Evolutionary conservation across 352 stramenopile genomes (phyloP).

Genomic region (Phytophthora cryptogea): DNA sequence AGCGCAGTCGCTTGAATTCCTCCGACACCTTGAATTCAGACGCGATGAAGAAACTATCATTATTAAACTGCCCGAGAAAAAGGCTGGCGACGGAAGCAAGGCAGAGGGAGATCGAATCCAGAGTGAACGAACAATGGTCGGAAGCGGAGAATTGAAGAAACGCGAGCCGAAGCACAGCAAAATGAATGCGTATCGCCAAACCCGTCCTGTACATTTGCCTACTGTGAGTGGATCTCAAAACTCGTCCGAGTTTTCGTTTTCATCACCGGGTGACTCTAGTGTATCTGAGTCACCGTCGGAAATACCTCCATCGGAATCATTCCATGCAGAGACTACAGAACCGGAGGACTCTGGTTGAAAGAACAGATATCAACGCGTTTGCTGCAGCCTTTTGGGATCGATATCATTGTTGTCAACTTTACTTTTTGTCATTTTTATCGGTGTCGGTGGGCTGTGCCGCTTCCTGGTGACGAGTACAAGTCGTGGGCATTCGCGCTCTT

Average conservation of each 20-base stretch:
- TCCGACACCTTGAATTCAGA: conserved; percentile 61
- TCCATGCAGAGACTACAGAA: background rate
- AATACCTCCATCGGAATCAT: background rate
- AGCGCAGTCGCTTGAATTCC: conserved; percentile 46
- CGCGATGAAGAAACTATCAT: conserved; percentile 66
- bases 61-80: conserved; percentile 70
- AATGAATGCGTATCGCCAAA: conserved; percentile 12
- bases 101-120: conserved; percentile 12
- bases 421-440: conserved; percentile 30
- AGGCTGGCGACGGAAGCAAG: conserved; percentile 10
- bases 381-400: too few relatives aligned
- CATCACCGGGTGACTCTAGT: conserved; percentile 1
- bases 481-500: conserved; percentile 8
- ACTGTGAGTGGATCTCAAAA: background rate
- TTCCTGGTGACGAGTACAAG: conserved; percentile 4
- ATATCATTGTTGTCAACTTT: conserved; percentile 12
- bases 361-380: background rate
- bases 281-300: background rate
- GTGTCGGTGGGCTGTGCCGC: conserved; percentile 8
- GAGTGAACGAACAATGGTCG: conserved; percentile 30
- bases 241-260: background rate
- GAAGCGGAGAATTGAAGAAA: conserved; percentile 10
- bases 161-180: conserved; percentile 5
- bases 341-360: background rate
- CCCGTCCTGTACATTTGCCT: conserved; percentile 22